Base-by-base conservation (phyloP, 2,329 filamentous ascomycete species). In the Verticillium klebahnii region DNA sequence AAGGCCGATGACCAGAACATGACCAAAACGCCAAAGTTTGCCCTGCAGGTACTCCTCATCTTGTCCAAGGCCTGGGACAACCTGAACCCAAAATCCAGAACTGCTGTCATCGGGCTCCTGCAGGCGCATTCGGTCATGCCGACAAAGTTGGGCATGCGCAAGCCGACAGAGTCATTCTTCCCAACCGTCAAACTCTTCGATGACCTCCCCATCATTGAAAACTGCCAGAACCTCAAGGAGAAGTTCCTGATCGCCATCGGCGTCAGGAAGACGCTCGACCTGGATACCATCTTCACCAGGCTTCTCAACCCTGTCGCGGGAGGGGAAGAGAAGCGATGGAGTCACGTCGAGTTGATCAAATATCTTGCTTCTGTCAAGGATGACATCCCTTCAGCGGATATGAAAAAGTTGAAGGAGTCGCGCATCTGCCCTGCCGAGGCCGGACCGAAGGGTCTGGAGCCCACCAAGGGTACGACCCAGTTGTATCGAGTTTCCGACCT, bases 171-270 rank as follows among this genome's bases (percentile, higher is more conserved):
- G 66, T 89, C 95, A 0, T 99, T 97, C 74, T 97, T 99, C 70
- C 87, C 91, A 2, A 90, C 87, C n/a, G 95, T 99, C 40, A 95
- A 92, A 72, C 80, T 99, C 0, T 99, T 99, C 70, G 93, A 97
- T 64, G 95, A 99, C 72, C 80, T 99, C 17, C 93, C 95, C 0
- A 88, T 89, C 14, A 87, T 98, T 1, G 85, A 89, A 66, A 87
- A 86, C 14, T 87, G 93, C 54, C 87, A 89, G 50, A 86, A 88
- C 36, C 85, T 97, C 14, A 98, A 97, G 72, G 94, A 98, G 56
- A 97, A 96, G 72, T 91, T 99, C 64, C 76, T 99, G 54, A 78
- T 84, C 2, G 85, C 91, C 2, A 80, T 99, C 36, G 94, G 95
- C 3, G 93, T 99, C 31, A 88, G 95, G 63, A 98, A 98, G 78